Conservation (phyloP, 768 basidiomycete genomes). For the Rhizopogon vesiculosus region DNA sequence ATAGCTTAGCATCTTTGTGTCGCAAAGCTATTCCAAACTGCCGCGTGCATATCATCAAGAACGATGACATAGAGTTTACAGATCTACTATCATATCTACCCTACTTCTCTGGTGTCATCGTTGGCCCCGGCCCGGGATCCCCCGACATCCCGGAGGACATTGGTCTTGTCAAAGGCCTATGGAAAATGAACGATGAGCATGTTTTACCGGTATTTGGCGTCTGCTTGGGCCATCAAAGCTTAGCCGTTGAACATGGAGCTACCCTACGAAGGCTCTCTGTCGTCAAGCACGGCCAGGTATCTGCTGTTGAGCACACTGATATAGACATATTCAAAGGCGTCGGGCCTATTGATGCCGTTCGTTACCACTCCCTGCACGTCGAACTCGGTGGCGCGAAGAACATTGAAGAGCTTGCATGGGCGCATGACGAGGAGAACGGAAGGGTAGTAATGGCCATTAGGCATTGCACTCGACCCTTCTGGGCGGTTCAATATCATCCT, state of each 20-base stretch:
- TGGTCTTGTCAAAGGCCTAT: conserved; percentile 65
- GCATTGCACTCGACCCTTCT: conserved; percentile 66
- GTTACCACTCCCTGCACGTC: conserved; percentile 81
- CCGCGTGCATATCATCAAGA: conserved; percentile 66
- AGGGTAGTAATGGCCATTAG: conserved; percentile 69
- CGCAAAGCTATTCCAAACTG: conserved; percentile 58
- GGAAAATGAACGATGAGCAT: conserved; percentile 52
- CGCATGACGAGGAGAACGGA: conserved; percentile 65
- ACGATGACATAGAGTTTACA: conserved; percentile 51
- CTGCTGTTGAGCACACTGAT: conserved; percentile 53
- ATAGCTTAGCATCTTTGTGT: conserved; percentile 70
- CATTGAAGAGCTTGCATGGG: conserved; percentile 60
- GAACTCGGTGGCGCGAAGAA: conserved; percentile 40
- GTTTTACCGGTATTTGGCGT: conserved; percentile 77
- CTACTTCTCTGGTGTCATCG: conserved; percentile 63
- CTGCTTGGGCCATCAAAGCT: conserved; percentile 77
- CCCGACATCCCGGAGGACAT: conserved; percentile 58
- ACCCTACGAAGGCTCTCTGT: conserved; percentile 49
- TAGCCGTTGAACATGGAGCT: conserved; percentile 63
- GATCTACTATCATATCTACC: conserved; percentile 49
- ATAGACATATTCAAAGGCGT: conserved; percentile 59
- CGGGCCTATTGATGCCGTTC: conserved; percentile 52
- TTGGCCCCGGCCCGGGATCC: conserved; percentile 82
- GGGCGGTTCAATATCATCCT: conserved; percentile 89
- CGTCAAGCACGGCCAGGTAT: conserved; percentile 81